These are phyloP conservation scores for Pythium sp. DNA, from an alignment of 352 stramenopile genomes.

Conservation along the genomic window DNA sequence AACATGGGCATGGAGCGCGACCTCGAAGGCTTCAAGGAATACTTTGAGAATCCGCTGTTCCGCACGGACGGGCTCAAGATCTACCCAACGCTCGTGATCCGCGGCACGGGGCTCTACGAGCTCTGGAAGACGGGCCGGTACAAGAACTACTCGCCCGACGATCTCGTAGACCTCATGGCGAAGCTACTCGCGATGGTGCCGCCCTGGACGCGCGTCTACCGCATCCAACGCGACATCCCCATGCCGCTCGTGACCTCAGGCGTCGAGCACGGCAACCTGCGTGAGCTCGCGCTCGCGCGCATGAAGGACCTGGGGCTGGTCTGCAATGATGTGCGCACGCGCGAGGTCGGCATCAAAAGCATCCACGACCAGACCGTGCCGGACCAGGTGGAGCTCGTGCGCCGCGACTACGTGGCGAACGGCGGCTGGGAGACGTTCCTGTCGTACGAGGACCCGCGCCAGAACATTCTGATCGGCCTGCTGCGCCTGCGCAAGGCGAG, in stretches of 20 bases:
- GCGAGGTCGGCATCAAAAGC: conserved; percentile 96
- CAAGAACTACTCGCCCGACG: conserved; percentile 78
- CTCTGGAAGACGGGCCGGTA: conserved; percentile 97
- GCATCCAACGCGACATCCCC: conserved; percentile 96
- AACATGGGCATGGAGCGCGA: conserved; percentile 97
- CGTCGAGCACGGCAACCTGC: conserved; percentile 95
- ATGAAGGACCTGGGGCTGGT: conserved; percentile 92
- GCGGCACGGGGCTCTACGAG: conserved; percentile 96
- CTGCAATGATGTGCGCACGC: conserved; percentile 94
- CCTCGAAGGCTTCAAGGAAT: conserved; percentile 94
- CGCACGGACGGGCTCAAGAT: conserved; percentile 96
- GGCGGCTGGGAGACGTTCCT: conserved; percentile 97
- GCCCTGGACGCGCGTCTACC: conserved; percentile 95
- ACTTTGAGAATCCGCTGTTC: conserved; percentile 96
- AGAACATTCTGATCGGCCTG: conserved; percentile 96
- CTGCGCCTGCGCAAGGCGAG: conserved; percentile 91
- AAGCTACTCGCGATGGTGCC: conserved; percentile 93
- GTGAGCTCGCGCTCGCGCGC: conserved; percentile 90
- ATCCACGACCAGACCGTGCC: conserved; percentile 93
- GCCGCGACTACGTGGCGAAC: conserved; percentile 95
- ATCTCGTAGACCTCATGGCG: conserved; percentile 91
- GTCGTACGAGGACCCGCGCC: conserved; percentile 94
- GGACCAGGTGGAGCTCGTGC: conserved; percentile 96
- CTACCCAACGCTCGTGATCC: conserved; percentile 96
- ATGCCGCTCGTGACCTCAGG: conserved; percentile 97